Evolutionary conservation across 2,329 filamentous ascomycete species (phyloP), one percentile per base, ranked within the genome.

Genomic region (Cadophora sp.): DNA sequence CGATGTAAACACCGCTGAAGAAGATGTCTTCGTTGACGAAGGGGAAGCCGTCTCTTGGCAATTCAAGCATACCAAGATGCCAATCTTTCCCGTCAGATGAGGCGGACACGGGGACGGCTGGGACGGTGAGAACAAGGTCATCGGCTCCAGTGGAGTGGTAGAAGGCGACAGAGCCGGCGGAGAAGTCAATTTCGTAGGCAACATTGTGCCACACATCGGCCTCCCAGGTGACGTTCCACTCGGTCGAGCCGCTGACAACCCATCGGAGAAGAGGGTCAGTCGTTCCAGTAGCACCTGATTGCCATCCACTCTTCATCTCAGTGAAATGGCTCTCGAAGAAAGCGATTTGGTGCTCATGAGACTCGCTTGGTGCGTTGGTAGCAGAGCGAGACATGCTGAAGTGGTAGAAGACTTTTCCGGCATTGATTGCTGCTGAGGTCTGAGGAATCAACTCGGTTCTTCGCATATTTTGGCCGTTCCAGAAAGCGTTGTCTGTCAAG

Each of bases 361-460:
- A 84, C 4, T 83, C 79, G 51, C 83, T 84, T 0, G 90, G 90
- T 0, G 88, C 81, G 75, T 92, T 91, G n/a, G 80, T 83, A 60
- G 81, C 82, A 19, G 80, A 81, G 51, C 87, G 83, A 81, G 86
- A 87, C 73, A 93, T 84, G 68, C 85, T 89, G 80, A 92, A 92
- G 79, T 93, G 91, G 79, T 92, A 93, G 80, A 84, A 91, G 40
- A 92, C 85, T 61, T 86, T 89, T 53, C 90, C 90, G n/a, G 79
- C 75, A 73, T 87, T 89, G 78, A 92, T 90, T 68, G 88, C 83
- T 0, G 87, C 87, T 1, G 79, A 85, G 0, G 89, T 92, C 80
- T 92, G 88, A 9, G 91, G 90, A 72, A 93, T 93, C 69, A 93
- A 81, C 80, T 93, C 91, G 0, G 89, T 92, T 59, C 91, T 86